These are phyloP conservation scores for Corallochytrium limacisporum DNA, from an alignment of 78 protist genomes.

Conservation along the genomic window DNA sequence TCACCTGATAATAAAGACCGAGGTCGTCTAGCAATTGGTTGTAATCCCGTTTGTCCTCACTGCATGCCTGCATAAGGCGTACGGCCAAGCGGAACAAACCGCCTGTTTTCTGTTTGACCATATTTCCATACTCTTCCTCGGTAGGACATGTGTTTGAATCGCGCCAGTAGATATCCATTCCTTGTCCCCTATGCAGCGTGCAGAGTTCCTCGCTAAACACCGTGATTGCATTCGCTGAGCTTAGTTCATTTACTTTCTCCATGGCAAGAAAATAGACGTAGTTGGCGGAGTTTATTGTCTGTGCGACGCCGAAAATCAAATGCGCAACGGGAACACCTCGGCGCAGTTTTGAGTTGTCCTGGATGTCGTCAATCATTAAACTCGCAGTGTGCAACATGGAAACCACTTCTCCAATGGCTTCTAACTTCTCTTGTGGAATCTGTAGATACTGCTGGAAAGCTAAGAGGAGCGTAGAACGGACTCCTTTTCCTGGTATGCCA, in stretches of 20 bases:
- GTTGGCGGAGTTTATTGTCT: constrained; percentile 83
- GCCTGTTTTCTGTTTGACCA: constrained; percentile 23
- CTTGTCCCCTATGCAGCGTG: constrained; percentile 81
- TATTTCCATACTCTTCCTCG: constrained; percentile 51
- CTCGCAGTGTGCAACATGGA: constrained; percentile 61
- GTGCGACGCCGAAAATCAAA: constrained; percentile 57
- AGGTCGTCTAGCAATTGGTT: constrained; percentile 47
- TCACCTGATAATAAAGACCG: constrained; percentile 69
- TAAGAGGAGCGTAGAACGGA: constrained; percentile 44
- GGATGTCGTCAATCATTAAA: constrained; percentile 83
- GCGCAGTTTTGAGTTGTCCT: constrained; percentile 76
- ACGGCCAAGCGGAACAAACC: constrained; percentile 17
- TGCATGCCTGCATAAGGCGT: constrained; percentile 14
- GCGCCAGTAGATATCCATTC: constrained; percentile 74
- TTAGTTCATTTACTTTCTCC: constrained; percentile 20
- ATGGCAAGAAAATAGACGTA: constrained; percentile 69
- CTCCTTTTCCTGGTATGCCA: constrained; percentile 67
- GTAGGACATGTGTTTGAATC: constrained; percentile 64
- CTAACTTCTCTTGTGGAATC: constrained; percentile 25
- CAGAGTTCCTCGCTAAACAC: constrained; percentile 54
- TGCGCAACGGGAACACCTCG: constrained; percentile 78
- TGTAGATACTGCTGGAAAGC: constrained; percentile 74
- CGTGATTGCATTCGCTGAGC: constrained; percentile 9
- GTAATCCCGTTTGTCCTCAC: constrained; percentile 23
- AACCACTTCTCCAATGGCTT: constrained; percentile 25